Base-by-base conservation (phyloP, 169 alveolate genomes). In the Cryptosporidium felis region DNA sequence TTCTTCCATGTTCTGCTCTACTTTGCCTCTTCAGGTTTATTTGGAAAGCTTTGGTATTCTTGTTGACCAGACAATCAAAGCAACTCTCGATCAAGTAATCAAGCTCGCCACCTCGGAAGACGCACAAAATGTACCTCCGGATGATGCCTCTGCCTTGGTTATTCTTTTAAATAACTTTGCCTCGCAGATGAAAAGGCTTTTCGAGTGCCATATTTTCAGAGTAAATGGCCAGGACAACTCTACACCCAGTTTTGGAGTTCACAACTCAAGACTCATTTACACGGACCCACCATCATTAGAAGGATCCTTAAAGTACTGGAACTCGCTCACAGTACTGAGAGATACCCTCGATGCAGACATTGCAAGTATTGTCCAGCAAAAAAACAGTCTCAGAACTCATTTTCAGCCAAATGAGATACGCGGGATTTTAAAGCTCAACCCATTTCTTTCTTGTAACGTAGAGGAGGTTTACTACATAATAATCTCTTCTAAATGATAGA, bases 341-440 rank as follows among this genome's bases (percentile, higher is more conserved):
- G 67, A 74, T 53, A 53, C 67, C 36, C 85, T 74, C 10, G 85
- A 74, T 34, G 85, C 85, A 36, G 85, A 74, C 14, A 74, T 74
- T 40, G 85, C 85, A 1, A 74, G 59, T 6, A 23, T 74, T 21
- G 85, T 74, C 0, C 85, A 74, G 42, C 85, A 74, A 49, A 74
- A 74, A 53, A 16, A 28, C 34, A 74, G 56, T 10, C 44, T 74
- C n/a, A 74, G 56, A 21, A 34, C 56, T 4, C 45, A 26, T 56
- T 74, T 74, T 32, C 49, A 74, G 23, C 38, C 51, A 38, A 30
- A 53, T 16, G 85, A 74, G 41, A 74, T 74, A 74, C 28, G 74
- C 10, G 85, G 85, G 2, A 56, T 74, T 18, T 23, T 74, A 10
- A 74, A 49, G 1, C 28, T 74, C 6, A 74, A 74, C 46, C 85